Conservation (phyloP, 2,329 filamentous ascomycete species). For the Teratosphaeria zuluensis region DNA sequence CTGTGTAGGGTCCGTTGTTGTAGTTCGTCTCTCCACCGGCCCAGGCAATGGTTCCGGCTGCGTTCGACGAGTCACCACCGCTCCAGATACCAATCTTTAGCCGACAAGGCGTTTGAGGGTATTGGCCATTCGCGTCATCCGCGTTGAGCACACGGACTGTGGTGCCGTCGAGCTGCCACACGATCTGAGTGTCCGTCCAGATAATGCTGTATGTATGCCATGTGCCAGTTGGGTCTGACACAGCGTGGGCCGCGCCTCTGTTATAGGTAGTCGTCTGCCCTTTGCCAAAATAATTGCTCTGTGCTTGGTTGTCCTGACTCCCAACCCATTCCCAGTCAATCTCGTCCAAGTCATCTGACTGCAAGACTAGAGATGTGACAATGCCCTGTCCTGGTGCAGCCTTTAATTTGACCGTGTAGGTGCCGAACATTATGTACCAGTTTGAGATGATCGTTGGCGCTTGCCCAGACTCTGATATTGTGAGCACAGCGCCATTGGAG, state of each 20-base stretch:
- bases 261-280: slow-evolving; percentile 78
- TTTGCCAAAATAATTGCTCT: slow-evolving; percentile 96
- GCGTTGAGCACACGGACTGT: slow-evolving; percentile 67
- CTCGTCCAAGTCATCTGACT: slow-evolving; percentile 88
- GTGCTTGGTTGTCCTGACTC: slow-evolving; percentile 64
- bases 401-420: slow-evolving; percentile 75
- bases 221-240: slow-evolving; percentile 56
- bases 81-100: slow-evolving; percentile 88
- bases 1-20: slow-evolving; percentile 69
- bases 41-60: slow-evolving; percentile 78
- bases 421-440: slow-evolving; percentile 99
- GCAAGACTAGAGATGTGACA: slow-evolving; percentile 81
- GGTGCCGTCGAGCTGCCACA: slow-evolving; percentile 74
- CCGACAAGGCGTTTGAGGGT: slow-evolving; percentile 92
- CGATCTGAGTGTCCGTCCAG: slow-evolving; percentile 77
- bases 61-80: slow-evolving; percentile 74
- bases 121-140: slow-evolving; percentile 63
- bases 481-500: slow-evolving; percentile 69
- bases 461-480: slow-evolving; percentile 67
- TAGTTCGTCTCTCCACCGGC: slow-evolving; percentile 81
- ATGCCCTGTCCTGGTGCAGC: slow-evolving; percentile 83
- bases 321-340: slow-evolving; percentile 98
- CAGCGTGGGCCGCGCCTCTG: slow-evolving; percentile 69
- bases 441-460: slow-evolving; percentile 77
- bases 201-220: slow-evolving; percentile 87